Base-by-base conservation (phyloP, 1,139 yeast genomes). In the Taphrina populina region DNA sequence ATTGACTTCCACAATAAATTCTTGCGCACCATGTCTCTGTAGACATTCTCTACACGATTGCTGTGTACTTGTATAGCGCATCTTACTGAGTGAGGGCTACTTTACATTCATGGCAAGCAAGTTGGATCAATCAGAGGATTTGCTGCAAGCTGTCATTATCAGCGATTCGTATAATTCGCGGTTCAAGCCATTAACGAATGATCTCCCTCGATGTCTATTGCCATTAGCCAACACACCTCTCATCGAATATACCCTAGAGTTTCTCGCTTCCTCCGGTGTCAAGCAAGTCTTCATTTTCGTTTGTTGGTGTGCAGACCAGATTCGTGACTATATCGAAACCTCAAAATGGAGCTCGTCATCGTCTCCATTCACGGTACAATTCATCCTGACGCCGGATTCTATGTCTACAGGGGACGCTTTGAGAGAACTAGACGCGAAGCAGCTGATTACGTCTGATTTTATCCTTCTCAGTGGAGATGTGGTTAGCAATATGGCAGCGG, bases 351-450 rank as follows among this genome's bases (percentile, higher is more conserved):
- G 74, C 46, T 65, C 73, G 19, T 75, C 82, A 1, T 80, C 82
- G 65, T 79, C 95, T 1, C 96, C 96, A 1, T 90, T 92, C 70
- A 77, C 79, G 58, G 76, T 92, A 43, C 80, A 81, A 51, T 83
- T 94, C 2, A 78, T 92, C 53, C 79, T 86, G 75, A 80, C 95
- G n/a, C 80, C 88, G 41, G 96, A 90, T 68, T 83, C 94, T 13
- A 75, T 90, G 68, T 86, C 95, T 17, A 95, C 90, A 4, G 98
- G 98, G 62, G 98, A 92, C 72, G 95, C 95, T 27, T 84, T 92
- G 95, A 79, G 98, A 69, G 97, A 90, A 67, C 74, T 92, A 61
- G 98, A 92, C 69, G 83, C 87, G 60, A 77, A 95, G 66, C 96
- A 96, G 1, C 72, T 90, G 59, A 87, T 92, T 57, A 80, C 86